Evolutionary conservation across 192 early-diverging fungal genomes (phyloP).

Genomic region (Lobosporangium transversale): DNA sequence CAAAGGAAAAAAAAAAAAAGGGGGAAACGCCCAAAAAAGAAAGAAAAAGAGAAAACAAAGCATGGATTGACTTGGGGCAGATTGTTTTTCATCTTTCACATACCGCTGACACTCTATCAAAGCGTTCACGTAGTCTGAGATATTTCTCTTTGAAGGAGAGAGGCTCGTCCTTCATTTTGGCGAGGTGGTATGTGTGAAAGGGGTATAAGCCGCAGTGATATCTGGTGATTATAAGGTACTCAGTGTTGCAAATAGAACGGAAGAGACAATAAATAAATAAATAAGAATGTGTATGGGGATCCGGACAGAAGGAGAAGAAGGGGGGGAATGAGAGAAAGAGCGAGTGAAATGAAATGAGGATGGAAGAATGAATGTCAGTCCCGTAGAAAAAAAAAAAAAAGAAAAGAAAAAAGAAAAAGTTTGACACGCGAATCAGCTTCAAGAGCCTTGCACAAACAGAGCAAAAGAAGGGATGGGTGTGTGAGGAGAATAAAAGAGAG

Average conservation of each 20-base stretch:
- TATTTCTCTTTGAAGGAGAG: conserved; percentile 52
- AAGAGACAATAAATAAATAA: too few species aligned
- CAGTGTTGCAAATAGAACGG: too few species aligned
- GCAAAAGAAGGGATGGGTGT: too few species aligned
- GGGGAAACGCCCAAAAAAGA: neutral
- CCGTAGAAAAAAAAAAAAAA: neutral
- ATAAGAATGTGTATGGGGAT: too few species aligned
- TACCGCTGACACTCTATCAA: conserved; percentile 50
- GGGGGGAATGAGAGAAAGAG: neutral
- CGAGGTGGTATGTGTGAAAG: neutral
- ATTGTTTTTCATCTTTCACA: neutral
- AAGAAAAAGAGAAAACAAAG: conserved; percentile 7
- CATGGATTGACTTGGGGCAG: neutral
- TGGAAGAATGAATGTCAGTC: neutral
- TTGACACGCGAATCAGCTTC: too few species aligned
- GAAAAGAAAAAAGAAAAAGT: neutral
- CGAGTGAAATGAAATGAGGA: neutral
- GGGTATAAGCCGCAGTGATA: too few species aligned
- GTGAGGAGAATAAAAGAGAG: too few species aligned
- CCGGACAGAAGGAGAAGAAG: too few species aligned
- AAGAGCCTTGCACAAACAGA: too few species aligned
- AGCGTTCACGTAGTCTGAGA: conserved; percentile 41
- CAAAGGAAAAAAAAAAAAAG: conserved; percentile 5
- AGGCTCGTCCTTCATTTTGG: conserved; percentile 20
- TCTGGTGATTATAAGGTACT: too few species aligned